Conservation (phyloP, 352 stramenopile species). For the Thraustochytrium striatum region DNA sequence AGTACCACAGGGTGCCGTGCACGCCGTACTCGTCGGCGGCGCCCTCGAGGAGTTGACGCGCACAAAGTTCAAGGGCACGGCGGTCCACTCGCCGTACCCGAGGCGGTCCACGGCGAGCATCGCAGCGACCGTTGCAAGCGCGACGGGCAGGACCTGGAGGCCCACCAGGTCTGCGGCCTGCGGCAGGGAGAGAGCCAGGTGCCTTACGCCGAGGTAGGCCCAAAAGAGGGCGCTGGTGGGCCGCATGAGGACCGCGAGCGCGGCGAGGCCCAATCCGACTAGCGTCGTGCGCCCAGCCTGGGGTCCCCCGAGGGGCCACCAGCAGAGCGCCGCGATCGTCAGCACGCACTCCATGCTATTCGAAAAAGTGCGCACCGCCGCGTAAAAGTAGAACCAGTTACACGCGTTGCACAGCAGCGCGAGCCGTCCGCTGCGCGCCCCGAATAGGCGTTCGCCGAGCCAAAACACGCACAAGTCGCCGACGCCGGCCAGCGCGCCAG, state of each 20-base stretch:
- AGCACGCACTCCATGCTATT: slow-evolving; percentile 75
- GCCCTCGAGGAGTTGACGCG: slow-evolving; percentile 78
- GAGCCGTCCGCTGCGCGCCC: slow-evolving; percentile 62
- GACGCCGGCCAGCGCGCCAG: slow-evolving; percentile 64
- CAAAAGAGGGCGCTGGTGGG: slow-evolving; percentile 71
- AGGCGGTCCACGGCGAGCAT: slow-evolving; percentile 72
- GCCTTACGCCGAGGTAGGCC: slow-evolving; percentile 62
- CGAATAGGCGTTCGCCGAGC: slow-evolving; percentile 54
- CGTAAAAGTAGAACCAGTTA: slow-evolving; percentile 78
- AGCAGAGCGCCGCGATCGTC: slow-evolving; percentile 66
- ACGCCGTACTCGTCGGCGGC: slow-evolving; percentile 61
- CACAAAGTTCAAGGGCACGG: slow-evolving; percentile 75
- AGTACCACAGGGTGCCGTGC: slow-evolving; percentile 75
- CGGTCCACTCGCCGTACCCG: slow-evolving; percentile 73
- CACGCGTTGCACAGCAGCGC: slow-evolving; percentile 68
- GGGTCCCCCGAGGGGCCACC: slow-evolving; percentile 60
- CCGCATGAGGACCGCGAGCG: slow-evolving; percentile 70
- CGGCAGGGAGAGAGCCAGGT: slow-evolving; percentile 38
- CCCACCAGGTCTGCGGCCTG: not conserved
- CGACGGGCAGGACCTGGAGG: slow-evolving; percentile 55
- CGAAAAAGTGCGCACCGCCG: slow-evolving; percentile 74
- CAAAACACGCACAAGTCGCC: slow-evolving; percentile 70
- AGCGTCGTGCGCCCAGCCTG: not conserved
- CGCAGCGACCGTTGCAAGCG: slow-evolving; percentile 55
- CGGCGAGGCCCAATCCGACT: slow-evolving; percentile 61